These are phyloP conservation scores for Linum trigynum DNA, from an alignment of 345 rosid species.

Conservation along the genomic window DNA sequence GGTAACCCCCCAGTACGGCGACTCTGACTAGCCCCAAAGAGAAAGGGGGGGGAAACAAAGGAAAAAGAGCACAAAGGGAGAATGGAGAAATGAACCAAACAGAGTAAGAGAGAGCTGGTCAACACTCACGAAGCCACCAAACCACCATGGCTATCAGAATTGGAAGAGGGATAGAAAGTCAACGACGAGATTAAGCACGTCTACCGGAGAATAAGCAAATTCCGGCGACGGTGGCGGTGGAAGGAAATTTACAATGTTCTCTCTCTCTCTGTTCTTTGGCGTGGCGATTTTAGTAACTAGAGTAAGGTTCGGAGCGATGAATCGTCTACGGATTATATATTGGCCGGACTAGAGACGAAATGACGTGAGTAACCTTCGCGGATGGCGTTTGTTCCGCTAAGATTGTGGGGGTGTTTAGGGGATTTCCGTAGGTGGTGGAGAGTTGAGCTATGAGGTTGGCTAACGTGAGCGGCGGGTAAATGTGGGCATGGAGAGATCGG, in stretches of 20 bases:
- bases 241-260: not conserved
- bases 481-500: slow-evolving; percentile 19
- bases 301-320: slow-evolving; percentile 22
- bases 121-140: too few relatives aligned
- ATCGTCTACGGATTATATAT: slow-evolving; percentile 23
- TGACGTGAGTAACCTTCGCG: slow-evolving; percentile 6
- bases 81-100: not conserved
- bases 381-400: too few relatives aligned
- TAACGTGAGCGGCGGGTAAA: not conserved
- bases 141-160: not conserved
- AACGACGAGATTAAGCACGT: too few relatives aligned
- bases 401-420: slow-evolving; percentile 1
- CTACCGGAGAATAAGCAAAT: too few relatives aligned
- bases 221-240: too few relatives aligned
- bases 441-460: slow-evolving; percentile 10
- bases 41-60: not conserved
- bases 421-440: slow-evolving; percentile 5
- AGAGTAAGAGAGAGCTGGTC: not conserved
- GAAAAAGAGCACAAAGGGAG: too few relatives aligned
- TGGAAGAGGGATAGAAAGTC: too few relatives aligned
- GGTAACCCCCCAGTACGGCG: slow-evolving; percentile 7
- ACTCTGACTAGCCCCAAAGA: not conserved
- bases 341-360: not conserved
- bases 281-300: not conserved
- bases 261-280: not conserved